phyloP scores from a whole-genome alignment of 305 asterid genomes.

The Rubia peregrina region DNA sequence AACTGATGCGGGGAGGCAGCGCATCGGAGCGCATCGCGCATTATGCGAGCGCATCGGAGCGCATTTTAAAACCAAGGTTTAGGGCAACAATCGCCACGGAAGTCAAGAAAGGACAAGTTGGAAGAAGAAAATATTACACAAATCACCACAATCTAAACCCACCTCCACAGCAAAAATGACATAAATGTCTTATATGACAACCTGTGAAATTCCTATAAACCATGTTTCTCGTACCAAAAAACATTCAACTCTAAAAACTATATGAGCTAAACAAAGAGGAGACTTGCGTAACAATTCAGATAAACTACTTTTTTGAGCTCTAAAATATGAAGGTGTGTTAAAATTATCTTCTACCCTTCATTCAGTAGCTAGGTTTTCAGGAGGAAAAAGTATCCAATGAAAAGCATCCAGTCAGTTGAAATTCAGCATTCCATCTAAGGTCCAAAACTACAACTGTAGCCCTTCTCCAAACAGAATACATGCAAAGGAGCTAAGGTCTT shows the following conservation, averaged over 20 bases:
- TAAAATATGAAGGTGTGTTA: background rate
- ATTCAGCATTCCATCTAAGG: background rate
- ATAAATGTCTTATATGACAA: background rate
- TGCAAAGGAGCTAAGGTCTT: background rate
- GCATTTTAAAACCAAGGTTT: no score
- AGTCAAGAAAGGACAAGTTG: background rate
- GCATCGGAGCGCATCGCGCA: no score
- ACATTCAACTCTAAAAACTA: background rate
- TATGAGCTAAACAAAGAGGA: background rate
- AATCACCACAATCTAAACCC: slow-evolving; percentile 1
- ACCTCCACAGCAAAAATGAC: background rate
- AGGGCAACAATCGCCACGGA: background rate
- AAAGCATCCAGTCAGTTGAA: background rate
- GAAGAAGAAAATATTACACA: background rate
- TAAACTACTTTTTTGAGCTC: background rate
- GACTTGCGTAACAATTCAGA: background rate
- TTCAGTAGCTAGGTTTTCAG: background rate
- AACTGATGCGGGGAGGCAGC: no score
- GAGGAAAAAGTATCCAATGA: background rate
- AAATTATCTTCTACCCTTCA: background rate
- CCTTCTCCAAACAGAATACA: background rate
- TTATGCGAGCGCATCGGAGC: no score
- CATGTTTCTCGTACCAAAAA: background rate
- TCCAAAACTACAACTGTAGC: background rate
- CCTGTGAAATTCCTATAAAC: background rate